Base-by-base conservation (phyloP, 306 rosid genomes). In the Lithocarpus polystachyus region DNA sequence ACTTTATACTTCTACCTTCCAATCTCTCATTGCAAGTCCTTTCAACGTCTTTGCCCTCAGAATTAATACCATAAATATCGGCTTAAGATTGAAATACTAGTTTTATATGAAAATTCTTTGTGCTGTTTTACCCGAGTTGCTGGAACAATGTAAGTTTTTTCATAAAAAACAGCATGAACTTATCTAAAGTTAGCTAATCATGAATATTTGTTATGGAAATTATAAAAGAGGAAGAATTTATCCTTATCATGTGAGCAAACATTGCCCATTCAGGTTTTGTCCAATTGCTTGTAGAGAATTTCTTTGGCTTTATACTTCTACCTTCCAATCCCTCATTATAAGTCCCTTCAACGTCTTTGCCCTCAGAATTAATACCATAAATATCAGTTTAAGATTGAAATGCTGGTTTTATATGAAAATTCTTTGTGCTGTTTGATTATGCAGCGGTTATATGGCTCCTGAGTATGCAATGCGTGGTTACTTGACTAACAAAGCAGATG, bases 381-480 rank as follows among this genome's bases (percentile, higher is more conserved):
- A 18, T 17, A 2, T 5, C 72, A 31, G 17, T 28, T 22, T 52
- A 68, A 6, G 15, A 55, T 56, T 28, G 24, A 70, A 23, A 68
- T 23, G 2, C 18, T 9, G 52, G 61, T 72, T 78, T n/a, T 14
- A 26, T 57, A 12, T 74, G 40, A 61, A 72, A 67, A 60, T 20
- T 54, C 35, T 72, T 62, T 60, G 10, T 37, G 33, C 31, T 61
- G 29, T 53, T 86, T 55, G 56, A 20, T 69, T 85, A 2, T 86
- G 72, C 68, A 94, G 99, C n/a, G 99, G 98, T 78, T 94, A 94
- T 72, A 94, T 94, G 97, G 98, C 98, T 77, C 98, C 98, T 0
- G 97, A 94, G 71, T 94, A 94, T 81, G 99, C 97, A 76, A 94
- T 94, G 97, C 97, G 97, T 12, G 97, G 99, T 24, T 89, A 91